Base-by-base conservation (phyloP, 23 red algal species). In the Gracilaria vermiculophylla region DNA sequence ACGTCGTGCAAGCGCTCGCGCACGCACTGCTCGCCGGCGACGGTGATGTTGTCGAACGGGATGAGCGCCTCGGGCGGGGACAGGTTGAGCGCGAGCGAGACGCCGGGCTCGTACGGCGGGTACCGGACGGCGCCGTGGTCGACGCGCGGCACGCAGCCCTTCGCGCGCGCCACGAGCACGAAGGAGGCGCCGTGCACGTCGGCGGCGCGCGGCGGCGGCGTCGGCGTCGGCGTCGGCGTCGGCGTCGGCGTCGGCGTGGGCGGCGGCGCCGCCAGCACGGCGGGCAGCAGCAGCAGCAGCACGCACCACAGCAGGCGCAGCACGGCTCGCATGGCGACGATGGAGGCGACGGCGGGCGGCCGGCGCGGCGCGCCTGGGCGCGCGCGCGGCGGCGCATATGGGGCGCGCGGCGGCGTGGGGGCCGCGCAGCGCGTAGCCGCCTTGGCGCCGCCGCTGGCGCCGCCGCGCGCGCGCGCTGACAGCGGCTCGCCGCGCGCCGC, bases 1-100 rank as follows among this genome's bases (percentile, higher is more conserved):
- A 73, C 67, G 14, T 73, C 67, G 40, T 73, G 0, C 23, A 73
- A 34, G 14, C 25, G 6, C 0, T 47, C 37, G 13, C 42, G 6
- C 15, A 17, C 20, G 42, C 67, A 73, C 23, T 15, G 44, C 2
- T 21, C 39, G 15, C 67, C 67, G 13, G 37, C 17, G 3, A 73
- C 67, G 3, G 39, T 45, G 42, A 73, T 73, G 67, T 73, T 47
- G 25, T 73, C 67, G 17, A 73, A 73, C 24, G 67, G 67, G 35
- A 73, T 73, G 20, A 73, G 42, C 42, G 67, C 67, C 67, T 73
- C 67, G 3, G 67, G 67, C 39, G 67, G 67, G 5, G 67, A 73
- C 2, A 73, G 67, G 67, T 73, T 73, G 42, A 73, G 67, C 42
- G 67, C 67, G 20, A 73, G 42, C 42, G 67, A 42, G 6, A 73